A percentile compares a stretch with the other conserved stretches of the same genome.
These are phyloP conservation scores for Aspergillus campestris DNA, from an alignment of 495 filamentous ascomycete genomes.

Conservation along the genomic window DNA sequence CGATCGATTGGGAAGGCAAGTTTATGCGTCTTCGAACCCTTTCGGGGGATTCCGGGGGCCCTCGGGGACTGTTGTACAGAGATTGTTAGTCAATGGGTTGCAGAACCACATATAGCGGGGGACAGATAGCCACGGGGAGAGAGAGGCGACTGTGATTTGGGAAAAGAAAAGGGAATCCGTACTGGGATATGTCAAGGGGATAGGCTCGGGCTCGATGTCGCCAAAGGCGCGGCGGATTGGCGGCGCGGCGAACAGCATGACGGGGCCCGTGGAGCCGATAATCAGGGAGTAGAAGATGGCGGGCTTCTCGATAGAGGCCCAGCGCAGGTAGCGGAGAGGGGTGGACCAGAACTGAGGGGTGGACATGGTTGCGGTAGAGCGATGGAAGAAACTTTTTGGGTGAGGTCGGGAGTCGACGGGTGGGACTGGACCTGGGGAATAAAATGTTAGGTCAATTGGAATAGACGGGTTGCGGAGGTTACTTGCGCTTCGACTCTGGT, in stretches of 20 bases:
- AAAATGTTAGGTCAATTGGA: slow-evolving; percentile 7
- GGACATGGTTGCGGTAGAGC: slow-evolving; percentile 43
- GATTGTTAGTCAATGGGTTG: background rate
- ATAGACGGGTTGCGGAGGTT: background rate
- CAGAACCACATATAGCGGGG: too few species aligned
- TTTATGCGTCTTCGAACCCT: slow-evolving; percentile 67
- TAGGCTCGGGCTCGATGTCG: slow-evolving; percentile 55
- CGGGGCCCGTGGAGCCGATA: slow-evolving; percentile 64
- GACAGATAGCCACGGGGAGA: background rate
- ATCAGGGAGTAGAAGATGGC: slow-evolving; percentile 78
- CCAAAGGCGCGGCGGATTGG: slow-evolving; percentile 61
- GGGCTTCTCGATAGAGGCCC: slow-evolving; percentile 77
- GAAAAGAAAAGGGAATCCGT: slow-evolving; percentile 22
- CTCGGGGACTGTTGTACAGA: slow-evolving; percentile 53
- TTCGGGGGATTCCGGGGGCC: slow-evolving; percentile 61
- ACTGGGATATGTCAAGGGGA: slow-evolving; percentile 92
- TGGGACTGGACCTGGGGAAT: background rate
- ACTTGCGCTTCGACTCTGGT: background rate
- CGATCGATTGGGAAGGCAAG: background rate
- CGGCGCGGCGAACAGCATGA: slow-evolving; percentile 56
- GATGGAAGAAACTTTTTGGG: slow-evolving; percentile 14
- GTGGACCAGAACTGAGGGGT: slow-evolving; percentile 72
- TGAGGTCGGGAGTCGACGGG: background rate
- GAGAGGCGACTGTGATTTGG: background rate
- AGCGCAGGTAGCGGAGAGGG: slow-evolving; percentile 77